These are phyloP conservation scores for Salicornia ramosissima DNA, from an alignment of 148 eudicot species.

Conservation along the genomic window DNA sequence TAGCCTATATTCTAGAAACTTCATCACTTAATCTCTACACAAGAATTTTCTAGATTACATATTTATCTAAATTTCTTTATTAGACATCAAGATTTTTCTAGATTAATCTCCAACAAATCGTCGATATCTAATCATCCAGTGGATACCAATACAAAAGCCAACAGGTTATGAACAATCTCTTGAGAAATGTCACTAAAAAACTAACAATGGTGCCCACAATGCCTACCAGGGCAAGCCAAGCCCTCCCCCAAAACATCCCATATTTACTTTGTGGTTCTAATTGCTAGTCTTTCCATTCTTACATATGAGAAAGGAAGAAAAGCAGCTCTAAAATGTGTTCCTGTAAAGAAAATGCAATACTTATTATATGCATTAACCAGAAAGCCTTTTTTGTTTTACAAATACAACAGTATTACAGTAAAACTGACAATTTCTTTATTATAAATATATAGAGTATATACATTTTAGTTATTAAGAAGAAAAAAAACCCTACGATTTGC, in stretches of 20 bases:
- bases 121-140: too few species aligned
- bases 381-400: not conserved
- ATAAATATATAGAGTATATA: too few species aligned
- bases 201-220: not conserved
- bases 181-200: not conserved
- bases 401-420: not conserved
- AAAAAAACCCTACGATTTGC: too few species aligned
- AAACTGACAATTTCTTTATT: conserved; percentile 10
- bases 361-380: not conserved
- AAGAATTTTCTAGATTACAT: too few species aligned
- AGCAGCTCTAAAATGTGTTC: not conserved
- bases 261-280: not conserved
- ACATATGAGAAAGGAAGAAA: not conserved
- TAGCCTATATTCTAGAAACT: too few species aligned
- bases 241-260: not conserved
- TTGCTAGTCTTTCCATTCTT: not conserved
- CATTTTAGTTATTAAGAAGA: too few species aligned
- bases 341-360: not conserved
- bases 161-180: too few species aligned
- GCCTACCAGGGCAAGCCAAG: not conserved
- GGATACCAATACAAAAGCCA: too few species aligned
- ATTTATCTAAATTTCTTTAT: too few species aligned
- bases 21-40: too few species aligned
- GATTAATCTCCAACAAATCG: too few species aligned
- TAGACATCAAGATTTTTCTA: too few species aligned